These are phyloP conservation scores for Marchantia paleacea DNA, from an alignment of 225 moss, liverwort and hornwort genomes.

Conservation along the genomic window DNA sequence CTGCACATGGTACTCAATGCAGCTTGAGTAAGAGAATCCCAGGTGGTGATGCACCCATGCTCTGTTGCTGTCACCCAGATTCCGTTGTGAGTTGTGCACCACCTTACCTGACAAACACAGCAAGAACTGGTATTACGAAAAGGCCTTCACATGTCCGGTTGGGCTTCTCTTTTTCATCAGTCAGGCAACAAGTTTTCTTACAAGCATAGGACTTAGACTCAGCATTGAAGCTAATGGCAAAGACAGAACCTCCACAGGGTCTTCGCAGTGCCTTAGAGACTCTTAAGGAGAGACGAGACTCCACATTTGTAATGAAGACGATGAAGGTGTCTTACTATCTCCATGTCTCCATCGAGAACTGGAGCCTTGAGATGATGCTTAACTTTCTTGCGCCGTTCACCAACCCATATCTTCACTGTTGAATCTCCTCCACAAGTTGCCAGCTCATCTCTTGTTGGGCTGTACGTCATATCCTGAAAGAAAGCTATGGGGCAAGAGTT, in stretches of 20 bases:
- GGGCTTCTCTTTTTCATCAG: background rate
- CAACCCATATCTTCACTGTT: slow-evolving; percentile 61
- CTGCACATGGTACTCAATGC: slow-evolving; percentile 41
- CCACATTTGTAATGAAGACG: background rate
- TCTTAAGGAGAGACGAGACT: background rate
- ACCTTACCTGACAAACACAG: slow-evolving; percentile 48
- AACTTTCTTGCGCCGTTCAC: slow-evolving; percentile 39
- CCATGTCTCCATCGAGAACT: slow-evolving; percentile 32
- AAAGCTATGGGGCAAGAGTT: background rate
- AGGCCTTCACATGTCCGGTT: background rate
- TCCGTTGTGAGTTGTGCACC: slow-evolving; percentile 53
- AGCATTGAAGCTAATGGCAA: no score
- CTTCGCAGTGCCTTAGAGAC: no score
- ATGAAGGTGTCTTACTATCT: slow-evolving; percentile 39
- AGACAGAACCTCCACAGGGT: no score
- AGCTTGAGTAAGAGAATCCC: slow-evolving; percentile 46
- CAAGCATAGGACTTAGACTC: no score
- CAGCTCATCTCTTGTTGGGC: slow-evolving; percentile 50
- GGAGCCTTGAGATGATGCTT: slow-evolving; percentile 38
- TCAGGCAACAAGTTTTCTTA: no score
- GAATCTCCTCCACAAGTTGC: slow-evolving; percentile 71
- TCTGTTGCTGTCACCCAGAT: slow-evolving; percentile 62
- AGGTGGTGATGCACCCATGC: slow-evolving; percentile 52
- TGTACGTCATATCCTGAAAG: slow-evolving; percentile 62
- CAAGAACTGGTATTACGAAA: background rate